A percentile compares a stretch with the other conserved stretches of the same genome.
Evolutionary conservation across 176 grass and related monocot genomes (phyloP).

Genomic region (Cenchrus fungigraminus): DNA sequence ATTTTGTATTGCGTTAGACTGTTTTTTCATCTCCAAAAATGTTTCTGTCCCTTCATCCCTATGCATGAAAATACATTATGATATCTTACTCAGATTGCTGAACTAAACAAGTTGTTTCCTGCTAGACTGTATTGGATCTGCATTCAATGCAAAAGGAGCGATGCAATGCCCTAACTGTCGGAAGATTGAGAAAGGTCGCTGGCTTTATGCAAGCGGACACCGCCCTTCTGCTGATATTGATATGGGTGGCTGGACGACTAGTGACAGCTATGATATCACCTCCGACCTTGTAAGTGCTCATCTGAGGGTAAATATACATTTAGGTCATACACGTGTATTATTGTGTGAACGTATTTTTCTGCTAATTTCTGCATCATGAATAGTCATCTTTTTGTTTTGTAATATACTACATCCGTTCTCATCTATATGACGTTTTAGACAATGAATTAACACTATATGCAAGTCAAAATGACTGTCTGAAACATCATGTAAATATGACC

Average conservation of each 20-base stretch:
- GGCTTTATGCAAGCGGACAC: slow-evolving; percentile 79
- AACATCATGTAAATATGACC: too few species aligned
- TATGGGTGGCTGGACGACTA: slow-evolving; percentile 69
- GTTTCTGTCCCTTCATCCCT: background rate
- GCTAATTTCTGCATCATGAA: slow-evolving; percentile 17
- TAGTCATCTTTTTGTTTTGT: background rate
- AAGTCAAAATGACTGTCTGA: too few species aligned
- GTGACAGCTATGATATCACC: slow-evolving; percentile 77
- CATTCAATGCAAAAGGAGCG: slow-evolving; percentile 96
- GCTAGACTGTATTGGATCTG: slow-evolving; percentile 96
- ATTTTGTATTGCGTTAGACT: background rate
- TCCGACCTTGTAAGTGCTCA: slow-evolving; percentile 76
- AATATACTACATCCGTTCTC: background rate
- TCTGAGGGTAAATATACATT: slow-evolving; percentile 22
- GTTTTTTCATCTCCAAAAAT: slow-evolving; percentile 3
- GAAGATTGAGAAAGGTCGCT: slow-evolving; percentile 86
- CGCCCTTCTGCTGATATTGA: slow-evolving; percentile 73
- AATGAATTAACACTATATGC: too few species aligned
- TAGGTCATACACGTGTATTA: background rate
- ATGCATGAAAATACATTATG: background rate
- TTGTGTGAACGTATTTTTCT: slow-evolving; percentile 4
- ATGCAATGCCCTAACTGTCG: slow-evolving; percentile 97
- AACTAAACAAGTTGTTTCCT: slow-evolving; percentile 40
- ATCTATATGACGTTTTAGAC: too few species aligned
- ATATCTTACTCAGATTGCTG: slow-evolving; percentile 20